A percentile compares a stretch with the other conserved stretches of the same genome.
Conservation (phyloP, 768 basidiomycete genomes). For the Psilocybe cubensis region DNA sequence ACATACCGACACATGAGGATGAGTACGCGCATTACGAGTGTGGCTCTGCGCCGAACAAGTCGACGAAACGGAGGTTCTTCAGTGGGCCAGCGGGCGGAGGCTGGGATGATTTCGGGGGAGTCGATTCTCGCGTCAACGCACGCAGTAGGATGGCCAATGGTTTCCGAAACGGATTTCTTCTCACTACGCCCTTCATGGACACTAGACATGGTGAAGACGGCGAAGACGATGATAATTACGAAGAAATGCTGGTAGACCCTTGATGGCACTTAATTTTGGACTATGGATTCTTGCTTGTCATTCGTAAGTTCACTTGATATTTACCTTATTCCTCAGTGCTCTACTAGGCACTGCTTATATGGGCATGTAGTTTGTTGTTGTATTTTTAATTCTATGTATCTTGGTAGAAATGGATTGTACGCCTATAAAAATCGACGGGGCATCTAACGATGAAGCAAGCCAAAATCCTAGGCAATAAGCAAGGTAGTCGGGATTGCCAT, state of each 20-base stretch:
- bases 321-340: constrained; percentile 1
- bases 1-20: constrained; percentile 48
- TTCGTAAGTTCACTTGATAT: not conserved
- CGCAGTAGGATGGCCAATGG: constrained; percentile 12
- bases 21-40: constrained; percentile 44
- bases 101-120: constrained; percentile 37
- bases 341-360: not conserved
- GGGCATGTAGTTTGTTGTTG: not conserved
- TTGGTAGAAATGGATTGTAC: not conserved
- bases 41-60: constrained; percentile 32
- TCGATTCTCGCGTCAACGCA: constrained; percentile 18
- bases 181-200: constrained; percentile 15
- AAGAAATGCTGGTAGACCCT: constrained; percentile 22
- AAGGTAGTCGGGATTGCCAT: too few species aligned
- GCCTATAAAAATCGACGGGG: not conserved
- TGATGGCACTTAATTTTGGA: not conserved
- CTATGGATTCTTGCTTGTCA: not conserved
- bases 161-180: constrained; percentile 8
- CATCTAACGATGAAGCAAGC: too few species aligned
- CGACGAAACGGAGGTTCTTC: constrained; percentile 57
- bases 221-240: constrained; percentile 22
- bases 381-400: not conserved
- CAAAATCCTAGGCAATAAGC: too few species aligned
- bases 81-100: constrained; percentile 30
- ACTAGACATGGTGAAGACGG: constrained; percentile 19